phyloP scores from a whole-genome alignment of 2,329 filamentous ascomycete genomes.

The Zymoseptoria brevis region DNA sequence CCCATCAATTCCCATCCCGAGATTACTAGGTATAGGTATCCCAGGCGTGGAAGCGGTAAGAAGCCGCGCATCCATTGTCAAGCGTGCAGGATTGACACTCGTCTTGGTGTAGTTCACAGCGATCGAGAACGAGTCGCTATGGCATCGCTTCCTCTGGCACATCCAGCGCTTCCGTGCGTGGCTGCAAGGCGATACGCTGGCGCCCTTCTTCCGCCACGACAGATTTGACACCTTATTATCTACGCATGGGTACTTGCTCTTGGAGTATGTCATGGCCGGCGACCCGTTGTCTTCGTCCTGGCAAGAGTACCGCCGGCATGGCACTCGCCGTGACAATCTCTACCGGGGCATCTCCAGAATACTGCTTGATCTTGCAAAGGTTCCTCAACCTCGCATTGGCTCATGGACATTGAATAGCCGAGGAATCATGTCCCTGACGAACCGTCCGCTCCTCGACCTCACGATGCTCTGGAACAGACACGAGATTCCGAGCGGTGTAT shows the following conservation, averaged over 20 bases:
- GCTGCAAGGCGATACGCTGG: conserved; percentile 4
- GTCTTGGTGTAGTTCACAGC: conserved; percentile 4
- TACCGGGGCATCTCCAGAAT: conserved; percentile 10
- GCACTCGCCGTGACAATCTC: conserved; percentile 4
- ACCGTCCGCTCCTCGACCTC: conserved; percentile 11
- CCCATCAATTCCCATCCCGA: conserved; percentile 31
- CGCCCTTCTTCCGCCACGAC: conserved; percentile 5
- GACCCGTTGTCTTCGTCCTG: conserved; percentile 8
- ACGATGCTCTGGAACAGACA: conserved; percentile 5
- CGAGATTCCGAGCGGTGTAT: conserved; percentile 5
- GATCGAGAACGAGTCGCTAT: conserved; percentile 6
- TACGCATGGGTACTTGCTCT: conserved; percentile 4
- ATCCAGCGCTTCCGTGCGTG: conserved; percentile 1
- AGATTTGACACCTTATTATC: conserved; percentile 2
- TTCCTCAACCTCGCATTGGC: conserved; percentile 15
- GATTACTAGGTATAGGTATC: conserved; percentile 31
- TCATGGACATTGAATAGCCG: conserved; percentile 15
- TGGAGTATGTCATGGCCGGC: conserved; percentile 8
- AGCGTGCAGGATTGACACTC: neutral
- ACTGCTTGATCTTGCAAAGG: conserved; percentile 10
- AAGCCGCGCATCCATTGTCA: neutral
- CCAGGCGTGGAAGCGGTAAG: conserved; percentile 7
- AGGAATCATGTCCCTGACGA: conserved; percentile 13
- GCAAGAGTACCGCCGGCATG: conserved; percentile 3
- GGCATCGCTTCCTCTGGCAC: conserved; percentile 6